Percentiles rank a stretch among this genome's conserved stretches.
phyloP scores from a whole-genome alignment of 306 rosid genomes.

The Dryas octopetala region DNA sequence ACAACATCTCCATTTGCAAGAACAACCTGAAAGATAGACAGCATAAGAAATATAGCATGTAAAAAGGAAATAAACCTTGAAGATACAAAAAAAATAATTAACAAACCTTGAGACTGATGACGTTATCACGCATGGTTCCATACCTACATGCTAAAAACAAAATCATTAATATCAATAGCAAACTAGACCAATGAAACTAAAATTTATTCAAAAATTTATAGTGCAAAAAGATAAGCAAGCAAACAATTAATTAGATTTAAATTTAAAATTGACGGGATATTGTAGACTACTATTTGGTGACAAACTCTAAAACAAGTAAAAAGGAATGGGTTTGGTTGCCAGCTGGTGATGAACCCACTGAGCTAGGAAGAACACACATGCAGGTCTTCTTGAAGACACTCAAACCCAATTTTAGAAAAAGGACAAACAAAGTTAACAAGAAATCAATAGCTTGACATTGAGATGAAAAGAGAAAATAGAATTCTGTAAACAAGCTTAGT shows the following conservation, averaged over 20 bases:
- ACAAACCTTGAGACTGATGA: slow-evolving; percentile 76
- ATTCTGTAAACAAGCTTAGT: too few relatives aligned
- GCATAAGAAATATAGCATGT: slow-evolving; percentile 26
- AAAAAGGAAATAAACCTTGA: too few relatives aligned
- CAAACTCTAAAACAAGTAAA: not conserved
- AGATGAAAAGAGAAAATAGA: too few relatives aligned
- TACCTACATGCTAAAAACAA: slow-evolving; percentile 68
- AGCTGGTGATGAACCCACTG: not conserved
- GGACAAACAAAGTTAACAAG: too few relatives aligned
- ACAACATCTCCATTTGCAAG: slow-evolving; percentile 92
- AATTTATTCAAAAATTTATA: not conserved
- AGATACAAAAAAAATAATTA: not conserved
- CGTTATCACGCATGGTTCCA: slow-evolving; percentile 99
- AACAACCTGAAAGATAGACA: slow-evolving; percentile 61
- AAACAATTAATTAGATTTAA: not conserved
- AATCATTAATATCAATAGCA: slow-evolving; percentile 36
- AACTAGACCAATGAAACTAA: slow-evolving; percentile 13
- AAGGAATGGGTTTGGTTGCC: not conserved
- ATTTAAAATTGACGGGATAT: not conserved
- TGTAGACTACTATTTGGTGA: not conserved
- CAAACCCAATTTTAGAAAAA: not conserved
- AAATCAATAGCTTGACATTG: too few relatives aligned
- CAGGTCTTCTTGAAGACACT: not conserved
- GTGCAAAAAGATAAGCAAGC: not conserved
- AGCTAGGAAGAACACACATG: not conserved